Evolutionary conservation across 306 rosid genomes (phyloP).

Genomic region (Cicer pinnatifidum): DNA sequence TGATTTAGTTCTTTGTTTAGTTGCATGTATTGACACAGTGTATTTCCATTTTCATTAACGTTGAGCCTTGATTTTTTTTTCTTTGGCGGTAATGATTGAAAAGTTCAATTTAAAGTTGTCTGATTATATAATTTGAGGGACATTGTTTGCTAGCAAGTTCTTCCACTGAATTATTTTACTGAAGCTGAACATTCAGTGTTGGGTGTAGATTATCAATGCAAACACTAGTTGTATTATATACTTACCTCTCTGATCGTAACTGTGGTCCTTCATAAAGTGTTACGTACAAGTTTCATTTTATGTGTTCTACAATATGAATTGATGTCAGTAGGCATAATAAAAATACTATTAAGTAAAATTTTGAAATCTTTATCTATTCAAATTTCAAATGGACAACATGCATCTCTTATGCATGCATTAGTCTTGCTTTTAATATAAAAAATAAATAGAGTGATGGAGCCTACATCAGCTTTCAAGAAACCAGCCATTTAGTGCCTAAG

Average conservation of each 20-base stretch:
- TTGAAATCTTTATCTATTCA: conserved; percentile 22
- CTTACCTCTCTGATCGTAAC: conserved; percentile 1
- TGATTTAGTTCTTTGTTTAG: conserved; percentile 38
- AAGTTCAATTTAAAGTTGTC: conserved; percentile 26
- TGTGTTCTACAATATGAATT: conserved; percentile 6
- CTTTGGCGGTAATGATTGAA: conserved; percentile 31
- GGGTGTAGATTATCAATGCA: conserved; percentile 18
- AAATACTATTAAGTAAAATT: conserved; percentile 2
- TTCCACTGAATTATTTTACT: background rate
- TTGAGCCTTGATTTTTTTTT: conserved; percentile 17
- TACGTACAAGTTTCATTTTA: background rate
- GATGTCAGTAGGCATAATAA: background rate
- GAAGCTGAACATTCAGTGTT: conserved; percentile 1
- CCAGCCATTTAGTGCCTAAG: too few relatives aligned
- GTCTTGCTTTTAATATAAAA: too few relatives aligned
- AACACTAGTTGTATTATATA: conserved; percentile 21
- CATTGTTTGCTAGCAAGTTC: conserved; percentile 30
- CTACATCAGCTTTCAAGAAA: too few relatives aligned
- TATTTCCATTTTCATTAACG: conserved; percentile 14
- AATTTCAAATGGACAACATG: conserved; percentile 28
- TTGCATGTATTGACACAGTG: conserved; percentile 3
- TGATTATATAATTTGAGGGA: conserved; percentile 30
- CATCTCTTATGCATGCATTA: conserved; percentile 18
- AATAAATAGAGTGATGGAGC: too few relatives aligned
- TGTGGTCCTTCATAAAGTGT: conserved; percentile 27